These are phyloP conservation scores for Phytophthora cactorum DNA, from an alignment of 352 stramenopile species.

Conservation along the genomic window DNA sequence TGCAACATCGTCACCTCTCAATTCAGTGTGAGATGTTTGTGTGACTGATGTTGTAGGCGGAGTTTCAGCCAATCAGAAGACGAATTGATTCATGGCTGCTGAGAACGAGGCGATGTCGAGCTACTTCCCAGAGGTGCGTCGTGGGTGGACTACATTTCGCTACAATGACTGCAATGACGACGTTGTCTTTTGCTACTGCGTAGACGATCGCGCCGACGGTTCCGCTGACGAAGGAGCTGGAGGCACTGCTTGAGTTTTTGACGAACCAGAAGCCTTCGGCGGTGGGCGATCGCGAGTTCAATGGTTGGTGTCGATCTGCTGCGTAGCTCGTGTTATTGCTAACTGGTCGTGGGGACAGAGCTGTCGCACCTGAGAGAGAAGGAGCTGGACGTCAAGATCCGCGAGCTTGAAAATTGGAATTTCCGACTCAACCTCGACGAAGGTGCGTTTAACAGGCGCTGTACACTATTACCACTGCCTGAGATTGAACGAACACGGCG, in stretches of 20 bases:
- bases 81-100: constrained; percentile 1
- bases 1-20: constrained; percentile 20
- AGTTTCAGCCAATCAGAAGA: constrained; percentile 25
- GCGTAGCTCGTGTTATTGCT: not conserved
- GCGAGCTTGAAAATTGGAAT: constrained; percentile 86
- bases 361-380: constrained; percentile 62
- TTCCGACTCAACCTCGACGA: constrained; percentile 84
- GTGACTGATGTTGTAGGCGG: constrained; percentile 1
- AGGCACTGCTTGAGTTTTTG: constrained; percentile 67
- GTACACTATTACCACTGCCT: no score
- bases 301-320: constrained; percentile 30
- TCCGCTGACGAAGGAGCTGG: constrained; percentile 57
- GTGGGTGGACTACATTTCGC: not conserved
- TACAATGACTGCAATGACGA: not conserved
- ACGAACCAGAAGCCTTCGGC: constrained; percentile 46
- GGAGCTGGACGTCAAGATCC: constrained; percentile 69
- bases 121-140: constrained; percentile 33
- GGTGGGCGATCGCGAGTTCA: constrained; percentile 49
- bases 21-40: constrained; percentile 16
- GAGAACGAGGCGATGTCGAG: constrained; percentile 20
- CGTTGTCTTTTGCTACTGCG: not conserved
- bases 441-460: constrained; percentile 38
- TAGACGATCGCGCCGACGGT: constrained; percentile 62
- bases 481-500: no score
- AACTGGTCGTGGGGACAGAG: constrained; percentile 33